phyloP scores from a whole-genome alignment of 2,329 filamentous ascomycete species.

The Trichoderma sp. region DNA sequence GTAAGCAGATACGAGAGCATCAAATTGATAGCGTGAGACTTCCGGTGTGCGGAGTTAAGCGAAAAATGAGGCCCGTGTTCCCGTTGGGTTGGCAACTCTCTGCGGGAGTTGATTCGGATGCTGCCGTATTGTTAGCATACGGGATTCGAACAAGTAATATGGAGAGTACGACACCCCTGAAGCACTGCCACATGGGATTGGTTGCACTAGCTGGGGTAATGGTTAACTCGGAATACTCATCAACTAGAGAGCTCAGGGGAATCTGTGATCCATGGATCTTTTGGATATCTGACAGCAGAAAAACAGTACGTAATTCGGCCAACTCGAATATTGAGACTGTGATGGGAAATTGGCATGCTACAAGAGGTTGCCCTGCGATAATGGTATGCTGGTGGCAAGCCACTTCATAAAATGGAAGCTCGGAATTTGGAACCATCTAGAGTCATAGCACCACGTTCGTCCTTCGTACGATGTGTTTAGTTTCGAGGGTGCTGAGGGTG shows the following conservation, averaged over 20 bases:
- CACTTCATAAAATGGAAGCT: background rate
- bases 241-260: background rate
- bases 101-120: background rate
- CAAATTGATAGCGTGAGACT: background rate
- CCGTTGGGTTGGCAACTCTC: too few relatives aligned
- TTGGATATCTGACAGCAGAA: background rate
- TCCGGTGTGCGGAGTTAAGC: background rate
- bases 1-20: background rate
- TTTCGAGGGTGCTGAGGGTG: background rate
- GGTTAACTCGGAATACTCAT: constrained; percentile 8
- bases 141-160: background rate
- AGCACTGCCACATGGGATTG: background rate
- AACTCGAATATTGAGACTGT: background rate
- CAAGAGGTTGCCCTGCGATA: background rate
- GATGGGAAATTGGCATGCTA: background rate
- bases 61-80: background rate
- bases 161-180: background rate
- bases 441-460: background rate
- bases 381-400: background rate
- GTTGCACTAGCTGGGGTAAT: background rate
- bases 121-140: background rate
- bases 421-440: background rate
- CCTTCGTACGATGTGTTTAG: background rate
- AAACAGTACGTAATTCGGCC: too few relatives aligned
- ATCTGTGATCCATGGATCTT: background rate